Conservation (phyloP, 352 stramenopile species). For the Globisporangium megalacanthum region DNA sequence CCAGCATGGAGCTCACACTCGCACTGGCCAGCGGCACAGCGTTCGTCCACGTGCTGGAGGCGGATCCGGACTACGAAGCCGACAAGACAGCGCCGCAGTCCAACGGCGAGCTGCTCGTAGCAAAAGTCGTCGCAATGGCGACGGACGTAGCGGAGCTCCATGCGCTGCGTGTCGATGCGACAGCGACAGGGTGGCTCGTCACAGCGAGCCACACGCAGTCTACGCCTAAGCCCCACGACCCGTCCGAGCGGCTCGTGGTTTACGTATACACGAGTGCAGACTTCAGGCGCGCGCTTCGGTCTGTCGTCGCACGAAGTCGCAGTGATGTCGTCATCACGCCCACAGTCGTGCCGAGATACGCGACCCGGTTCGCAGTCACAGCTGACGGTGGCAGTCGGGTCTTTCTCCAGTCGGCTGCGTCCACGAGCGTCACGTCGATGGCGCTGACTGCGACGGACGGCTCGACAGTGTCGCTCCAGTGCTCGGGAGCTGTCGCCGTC, state of each 20-base stretch:
- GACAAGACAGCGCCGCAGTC: not conserved
- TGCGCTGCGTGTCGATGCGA: not conserved
- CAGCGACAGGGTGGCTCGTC: not conserved
- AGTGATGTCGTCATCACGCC: constrained; percentile 7
- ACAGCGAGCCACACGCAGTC: not conserved
- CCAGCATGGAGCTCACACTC: not conserved
- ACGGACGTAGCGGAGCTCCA: constrained; percentile 5
- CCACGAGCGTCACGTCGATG: not conserved
- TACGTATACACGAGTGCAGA: constrained; percentile 1
- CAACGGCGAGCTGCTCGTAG: not conserved
- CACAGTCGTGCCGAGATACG: not conserved
- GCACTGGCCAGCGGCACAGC: not conserved
- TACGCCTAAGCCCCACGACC: not conserved
- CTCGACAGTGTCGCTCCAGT: constrained; percentile 1
- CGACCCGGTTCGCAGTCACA: not conserved
- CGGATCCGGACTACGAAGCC: constrained; percentile 7
- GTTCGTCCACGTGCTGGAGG: constrained; percentile 5
- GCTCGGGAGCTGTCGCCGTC: not conserved
- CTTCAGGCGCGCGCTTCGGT: not conserved
- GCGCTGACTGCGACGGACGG: not conserved
- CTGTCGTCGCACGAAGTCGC: constrained; percentile 1
- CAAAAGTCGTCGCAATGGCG: constrained; percentile 6
- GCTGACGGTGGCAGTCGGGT: not conserved
- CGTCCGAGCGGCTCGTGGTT: not conserved
- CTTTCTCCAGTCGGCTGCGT: not conserved